Conservation (phyloP, 2,329 filamentous ascomycete genomes). For the Trichophyton verrucosum region DNA sequence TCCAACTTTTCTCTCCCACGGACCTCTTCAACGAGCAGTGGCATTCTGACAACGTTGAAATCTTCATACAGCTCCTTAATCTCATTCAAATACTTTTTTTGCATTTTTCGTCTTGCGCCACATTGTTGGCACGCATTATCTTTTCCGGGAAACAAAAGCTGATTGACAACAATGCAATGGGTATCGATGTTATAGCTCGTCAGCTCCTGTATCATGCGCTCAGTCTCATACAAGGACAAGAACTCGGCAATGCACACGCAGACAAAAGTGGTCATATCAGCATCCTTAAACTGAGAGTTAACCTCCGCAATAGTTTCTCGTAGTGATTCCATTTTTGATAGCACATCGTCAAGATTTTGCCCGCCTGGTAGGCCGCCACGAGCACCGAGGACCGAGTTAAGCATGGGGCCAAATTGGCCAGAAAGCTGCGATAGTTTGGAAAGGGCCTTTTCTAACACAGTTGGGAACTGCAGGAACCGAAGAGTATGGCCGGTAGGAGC, state of each 20-base stretch:
- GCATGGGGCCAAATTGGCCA: constrained; percentile 85
- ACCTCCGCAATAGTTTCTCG: constrained; percentile 90
- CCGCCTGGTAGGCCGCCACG: constrained; percentile 71
- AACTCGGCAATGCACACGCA: constrained; percentile 99
- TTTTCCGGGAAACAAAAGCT: constrained; percentile 81
- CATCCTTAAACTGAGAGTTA: constrained; percentile 96
- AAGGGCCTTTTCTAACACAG: constrained; percentile 95
- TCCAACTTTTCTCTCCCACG: constrained; percentile 88
- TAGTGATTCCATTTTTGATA: constrained; percentile 86
- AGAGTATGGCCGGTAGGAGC: constrained; percentile 96
- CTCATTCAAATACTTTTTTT: constrained; percentile 98
- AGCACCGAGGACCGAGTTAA: constrained; percentile 81
- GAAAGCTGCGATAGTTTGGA: constrained; percentile 92
- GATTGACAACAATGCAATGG: constrained; percentile 95
- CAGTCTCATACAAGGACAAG: constrained; percentile 90
- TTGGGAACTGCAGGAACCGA: constrained; percentile 95
- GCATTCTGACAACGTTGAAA: constrained; percentile 99
- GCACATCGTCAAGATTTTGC: constrained; percentile 82
- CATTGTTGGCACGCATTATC: constrained; percentile 87
- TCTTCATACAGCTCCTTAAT: constrained; percentile 98
- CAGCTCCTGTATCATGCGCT: constrained; percentile 98
- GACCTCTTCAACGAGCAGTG: constrained; percentile 86
- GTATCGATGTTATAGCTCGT: constrained; percentile 89
- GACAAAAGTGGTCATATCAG: constrained; percentile 89
- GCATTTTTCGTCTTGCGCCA: constrained; percentile 90